A percentile compares a stretch with the other conserved stretches of the same genome.
Evolutionary conservation across 2,329 filamentous ascomycete genomes (phyloP).

Genomic region (Phaeosphaeria sp.): DNA sequence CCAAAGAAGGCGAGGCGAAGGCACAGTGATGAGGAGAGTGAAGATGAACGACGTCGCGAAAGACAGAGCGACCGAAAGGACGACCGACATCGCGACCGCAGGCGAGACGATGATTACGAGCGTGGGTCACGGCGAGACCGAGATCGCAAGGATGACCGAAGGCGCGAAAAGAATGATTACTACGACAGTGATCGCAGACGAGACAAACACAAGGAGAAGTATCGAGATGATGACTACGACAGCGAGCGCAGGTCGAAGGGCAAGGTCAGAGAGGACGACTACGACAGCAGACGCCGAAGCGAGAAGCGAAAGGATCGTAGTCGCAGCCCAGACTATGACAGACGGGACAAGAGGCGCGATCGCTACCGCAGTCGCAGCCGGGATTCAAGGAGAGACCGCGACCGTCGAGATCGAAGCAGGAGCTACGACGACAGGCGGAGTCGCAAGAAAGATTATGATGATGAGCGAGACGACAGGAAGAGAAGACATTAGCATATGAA

Average conservation of each 20-base stretch:
- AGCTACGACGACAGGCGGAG: slow-evolving; percentile 33
- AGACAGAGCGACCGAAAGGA: slow-evolving; percentile 21
- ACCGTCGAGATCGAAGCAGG: slow-evolving; percentile 23
- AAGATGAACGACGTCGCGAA: slow-evolving; percentile 21
- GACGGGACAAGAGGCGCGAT: slow-evolving; percentile 23
- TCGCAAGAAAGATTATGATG: slow-evolving; percentile 31
- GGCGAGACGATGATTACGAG: slow-evolving; percentile 34
- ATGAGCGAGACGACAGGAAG: slow-evolving; percentile 27
- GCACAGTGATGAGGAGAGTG: slow-evolving; percentile 8
- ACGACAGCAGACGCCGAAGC: slow-evolving; percentile 28
- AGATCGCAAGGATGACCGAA: slow-evolving; percentile 20
- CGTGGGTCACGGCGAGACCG: slow-evolving; percentile 18
- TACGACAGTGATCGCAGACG: slow-evolving; percentile 29
- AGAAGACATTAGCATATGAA: slow-evolving; percentile 23
- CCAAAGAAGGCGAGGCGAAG: slow-evolving; percentile 13
- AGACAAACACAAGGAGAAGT: slow-evolving; percentile 20
- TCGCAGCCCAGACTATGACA: slow-evolving; percentile 39
- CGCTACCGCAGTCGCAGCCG: slow-evolving; percentile 34
- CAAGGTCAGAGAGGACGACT: slow-evolving; percentile 30
- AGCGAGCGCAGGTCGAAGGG: slow-evolving; percentile 23
- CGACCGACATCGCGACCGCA: neutral
- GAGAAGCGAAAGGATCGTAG: slow-evolving; percentile 25
- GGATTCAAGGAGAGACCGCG: slow-evolving; percentile 28
- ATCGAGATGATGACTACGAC: slow-evolving; percentile 36
- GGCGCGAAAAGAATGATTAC: slow-evolving; percentile 32